Percentiles rank a stretch among this genome's conserved stretches.
These are phyloP conservation scores for Malus hybrid DNA, from an alignment of 331 rosid species.

Conservation along the genomic window DNA sequence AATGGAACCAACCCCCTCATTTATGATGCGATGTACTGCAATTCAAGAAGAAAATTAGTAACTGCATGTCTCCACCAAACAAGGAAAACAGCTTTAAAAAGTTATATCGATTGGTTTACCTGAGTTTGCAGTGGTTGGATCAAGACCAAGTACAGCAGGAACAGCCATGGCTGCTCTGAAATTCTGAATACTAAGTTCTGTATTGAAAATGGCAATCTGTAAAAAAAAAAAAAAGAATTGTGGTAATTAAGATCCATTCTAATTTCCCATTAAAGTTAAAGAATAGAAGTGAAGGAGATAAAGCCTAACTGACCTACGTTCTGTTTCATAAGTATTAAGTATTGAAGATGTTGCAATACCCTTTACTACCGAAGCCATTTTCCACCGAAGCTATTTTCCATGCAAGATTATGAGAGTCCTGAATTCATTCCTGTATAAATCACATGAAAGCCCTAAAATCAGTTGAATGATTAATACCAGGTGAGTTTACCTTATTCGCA, in stretches of 20 bases:
- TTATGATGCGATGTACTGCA: slow-evolving; percentile 64
- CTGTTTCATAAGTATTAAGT: slow-evolving; percentile 64
- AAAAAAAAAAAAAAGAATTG: slow-evolving; percentile 4
- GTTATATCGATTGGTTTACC: slow-evolving; percentile 38
- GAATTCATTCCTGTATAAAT: slow-evolving; percentile 88
- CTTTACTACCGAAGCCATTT: slow-evolving; percentile 28
- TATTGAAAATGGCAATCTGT: slow-evolving; percentile 78
- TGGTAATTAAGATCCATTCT: slow-evolving; percentile 1
- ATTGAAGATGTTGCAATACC: slow-evolving; percentile 71
- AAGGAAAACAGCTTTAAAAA: slow-evolving; percentile 5
- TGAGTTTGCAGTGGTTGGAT: slow-evolving; percentile 79
- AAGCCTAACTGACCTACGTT: slow-evolving; percentile 70
- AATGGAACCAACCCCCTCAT: slow-evolving; percentile 54
- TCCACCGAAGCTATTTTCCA: slow-evolving; percentile 74
- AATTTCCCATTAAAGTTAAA: background rate
- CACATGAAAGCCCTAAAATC: background rate
- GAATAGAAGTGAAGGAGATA: slow-evolving; percentile 7
- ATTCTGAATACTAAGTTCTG: slow-evolving; percentile 69
- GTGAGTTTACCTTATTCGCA: slow-evolving; percentile 12
- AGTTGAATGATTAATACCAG: slow-evolving; percentile 1
- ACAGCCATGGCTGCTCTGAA: slow-evolving; percentile 92
- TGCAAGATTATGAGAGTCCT: slow-evolving; percentile 94
- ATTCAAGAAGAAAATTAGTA: slow-evolving; percentile 6
- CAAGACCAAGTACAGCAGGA: slow-evolving; percentile 87
- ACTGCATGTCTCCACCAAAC: background rate